Evolutionary conservation across 192 early-diverging fungal species (phyloP).

Genomic region (Martensiomyces pterosporus): DNA sequence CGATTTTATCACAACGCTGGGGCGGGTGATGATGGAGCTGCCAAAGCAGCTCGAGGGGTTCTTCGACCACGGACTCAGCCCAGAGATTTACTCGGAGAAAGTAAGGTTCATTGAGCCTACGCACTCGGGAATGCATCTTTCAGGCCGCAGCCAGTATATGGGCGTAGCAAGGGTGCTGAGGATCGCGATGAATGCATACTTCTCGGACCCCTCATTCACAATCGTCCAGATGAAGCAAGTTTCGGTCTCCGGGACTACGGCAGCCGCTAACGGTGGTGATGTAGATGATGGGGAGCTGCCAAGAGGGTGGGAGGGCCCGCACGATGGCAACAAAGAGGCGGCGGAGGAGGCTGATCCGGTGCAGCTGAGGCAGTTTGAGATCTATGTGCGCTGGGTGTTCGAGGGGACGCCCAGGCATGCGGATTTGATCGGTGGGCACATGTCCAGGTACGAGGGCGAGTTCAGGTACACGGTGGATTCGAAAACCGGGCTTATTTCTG

Average conservation of each 20-base stretch:
- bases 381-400: slow-evolving; percentile 46
- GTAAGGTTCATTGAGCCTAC: slow-evolving; percentile 26
- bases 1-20: slow-evolving; percentile 33
- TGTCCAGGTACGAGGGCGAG: slow-evolving; percentile 47
- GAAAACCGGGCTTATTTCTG: slow-evolving; percentile 17
- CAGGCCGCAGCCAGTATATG: slow-evolving; percentile 26
- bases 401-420: slow-evolving; percentile 39
- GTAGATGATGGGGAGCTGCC: background rate
- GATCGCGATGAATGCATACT: slow-evolving; percentile 36
- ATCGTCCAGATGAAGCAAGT: slow-evolving; percentile 25
- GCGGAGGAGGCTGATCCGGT: background rate
- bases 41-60: slow-evolving; percentile 40
- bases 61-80: slow-evolving; percentile 19
- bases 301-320: background rate
- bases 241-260: background rate
- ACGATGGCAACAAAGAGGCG: background rate
- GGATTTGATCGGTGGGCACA: slow-evolving; percentile 18
- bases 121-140: slow-evolving; percentile 30
- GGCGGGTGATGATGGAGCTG: slow-evolving; percentile 38
- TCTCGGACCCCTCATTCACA: slow-evolving; percentile 13
- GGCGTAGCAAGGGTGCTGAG: slow-evolving; percentile 27
- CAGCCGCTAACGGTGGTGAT: background rate
- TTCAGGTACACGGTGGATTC: slow-evolving; percentile 37
- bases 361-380: slow-evolving; percentile 4
- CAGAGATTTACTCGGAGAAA: slow-evolving; percentile 14